Conservation (phyloP, 2,329 filamentous ascomycete species). For the Cercospora sp. region DNA sequence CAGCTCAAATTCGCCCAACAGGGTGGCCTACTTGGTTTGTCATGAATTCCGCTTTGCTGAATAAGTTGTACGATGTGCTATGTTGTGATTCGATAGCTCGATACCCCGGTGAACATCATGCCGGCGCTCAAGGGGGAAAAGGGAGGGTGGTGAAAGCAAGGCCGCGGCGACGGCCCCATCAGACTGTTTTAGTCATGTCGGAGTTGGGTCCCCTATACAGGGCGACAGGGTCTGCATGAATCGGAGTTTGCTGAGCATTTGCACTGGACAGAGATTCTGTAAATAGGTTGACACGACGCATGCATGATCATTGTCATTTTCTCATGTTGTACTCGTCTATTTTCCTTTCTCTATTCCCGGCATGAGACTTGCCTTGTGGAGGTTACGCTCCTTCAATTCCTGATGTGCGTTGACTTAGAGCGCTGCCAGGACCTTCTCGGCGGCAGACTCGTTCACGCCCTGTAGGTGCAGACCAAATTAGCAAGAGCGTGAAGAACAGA, state of each 20-base stretch:
- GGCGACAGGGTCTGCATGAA: not conserved
- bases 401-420: not conserved
- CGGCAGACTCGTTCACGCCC: slow-evolving; percentile 15
- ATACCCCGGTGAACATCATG: slow-evolving; percentile 23
- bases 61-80: slow-evolving; percentile 1
- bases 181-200: slow-evolving; percentile 16
- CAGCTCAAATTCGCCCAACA: slow-evolving; percentile 70
- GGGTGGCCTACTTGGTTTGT: slow-evolving; percentile 54
- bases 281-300: slow-evolving; percentile 2
- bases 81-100: slow-evolving; percentile 23
- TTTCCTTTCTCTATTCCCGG: not conserved
- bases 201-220: slow-evolving; percentile 1
- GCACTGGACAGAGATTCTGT: slow-evolving; percentile 6
- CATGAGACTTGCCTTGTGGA: not conserved
- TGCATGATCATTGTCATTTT: not conserved
- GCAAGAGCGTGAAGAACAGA: not conserved
- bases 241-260: slow-evolving; percentile 12
- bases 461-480: not conserved
- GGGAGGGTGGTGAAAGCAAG: not conserved
- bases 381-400: not conserved
- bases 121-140: slow-evolving; percentile 16
- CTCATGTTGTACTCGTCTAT: slow-evolving; percentile 5
- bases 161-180: slow-evolving; percentile 18
- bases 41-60: slow-evolving; percentile 22
- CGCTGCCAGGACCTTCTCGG: slow-evolving; percentile 16